phyloP scores from a whole-genome alignment of 805 yeast species.

The Yarrowia osloensis region DNA sequence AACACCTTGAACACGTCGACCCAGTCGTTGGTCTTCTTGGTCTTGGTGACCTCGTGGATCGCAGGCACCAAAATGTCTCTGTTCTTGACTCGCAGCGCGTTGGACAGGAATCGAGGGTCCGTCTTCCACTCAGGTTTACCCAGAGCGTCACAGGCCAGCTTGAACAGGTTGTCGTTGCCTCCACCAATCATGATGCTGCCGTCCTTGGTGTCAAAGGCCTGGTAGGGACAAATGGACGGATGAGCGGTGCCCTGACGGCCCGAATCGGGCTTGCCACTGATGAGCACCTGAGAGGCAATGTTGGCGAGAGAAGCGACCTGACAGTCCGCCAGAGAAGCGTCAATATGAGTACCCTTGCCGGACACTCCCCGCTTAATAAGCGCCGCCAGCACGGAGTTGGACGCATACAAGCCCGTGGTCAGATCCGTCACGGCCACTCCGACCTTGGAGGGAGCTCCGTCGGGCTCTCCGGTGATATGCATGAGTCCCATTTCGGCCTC shows the following conservation, averaged over 20 bases:
- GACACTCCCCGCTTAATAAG: conserved; percentile 41
- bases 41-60: conserved; percentile 40
- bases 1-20: conserved; percentile 40
- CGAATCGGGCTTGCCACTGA: conserved; percentile 45
- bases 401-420: conserved; percentile 47
- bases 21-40: conserved; percentile 45
- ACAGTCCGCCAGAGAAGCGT: conserved; percentile 45
- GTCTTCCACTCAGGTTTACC: conserved; percentile 45
- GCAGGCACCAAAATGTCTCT: conserved; percentile 42
- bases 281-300: conserved; percentile 45
- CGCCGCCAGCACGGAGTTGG: conserved; percentile 46
- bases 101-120: conserved; percentile 42
- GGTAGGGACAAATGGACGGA: conserved; percentile 48
- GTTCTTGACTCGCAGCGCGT: conserved; percentile 45
- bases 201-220: conserved; percentile 46
- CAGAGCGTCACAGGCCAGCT: conserved; percentile 42
- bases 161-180: conserved; percentile 46
- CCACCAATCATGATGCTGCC: conserved; percentile 48
- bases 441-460: conserved; percentile 48
- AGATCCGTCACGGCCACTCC: conserved; percentile 51
- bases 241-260: conserved; percentile 49
- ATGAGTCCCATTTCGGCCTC: conserved; percentile 50
- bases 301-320: conserved; percentile 48
- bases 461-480: conserved; percentile 49
- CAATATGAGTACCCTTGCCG: conserved; percentile 46